phyloP scores from a whole-genome alignment of 2,329 filamentous ascomycete genomes.

The Aulographum hederae region DNA sequence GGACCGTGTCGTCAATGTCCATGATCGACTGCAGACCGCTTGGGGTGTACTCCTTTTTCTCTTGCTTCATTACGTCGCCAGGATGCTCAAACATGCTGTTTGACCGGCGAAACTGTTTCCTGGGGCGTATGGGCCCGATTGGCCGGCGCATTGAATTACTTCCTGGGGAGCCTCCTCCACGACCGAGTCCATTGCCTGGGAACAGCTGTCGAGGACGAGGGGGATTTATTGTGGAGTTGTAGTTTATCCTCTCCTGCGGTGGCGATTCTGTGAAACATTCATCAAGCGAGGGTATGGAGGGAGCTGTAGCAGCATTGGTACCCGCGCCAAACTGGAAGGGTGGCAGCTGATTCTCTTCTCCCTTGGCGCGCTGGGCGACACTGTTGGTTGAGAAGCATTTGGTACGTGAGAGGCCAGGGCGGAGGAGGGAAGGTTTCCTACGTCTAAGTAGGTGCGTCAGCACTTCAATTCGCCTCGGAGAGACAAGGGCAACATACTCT shows the following conservation, averaged over 20 bases:
- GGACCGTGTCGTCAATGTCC: constrained; percentile 63
- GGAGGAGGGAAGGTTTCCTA: too few species aligned
- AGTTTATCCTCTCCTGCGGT: constrained; percentile 47
- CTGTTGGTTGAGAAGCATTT: constrained; percentile 53
- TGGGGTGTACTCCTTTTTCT: constrained; percentile 41
- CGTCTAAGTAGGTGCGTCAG: too few species aligned
- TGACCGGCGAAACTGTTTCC: constrained; percentile 80
- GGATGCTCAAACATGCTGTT: constrained; percentile 96
- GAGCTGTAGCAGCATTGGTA: constrained; percentile 27
- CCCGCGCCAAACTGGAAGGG: constrained; percentile 57
- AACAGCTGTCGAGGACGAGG: constrained; percentile 50
- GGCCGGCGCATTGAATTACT: constrained; percentile 41
- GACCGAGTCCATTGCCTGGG: too few species aligned
- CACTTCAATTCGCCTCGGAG: too few species aligned
- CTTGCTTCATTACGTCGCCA: constrained; percentile 69
- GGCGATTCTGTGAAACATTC: constrained; percentile 74
- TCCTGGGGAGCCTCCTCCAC: too few species aligned
- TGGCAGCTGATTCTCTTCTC: constrained; percentile 47
- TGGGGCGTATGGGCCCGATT: constrained; percentile 60
- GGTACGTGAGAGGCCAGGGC: constrained; percentile 1
- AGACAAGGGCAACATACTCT: too few species aligned
- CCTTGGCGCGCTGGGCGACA: constrained; percentile 27
- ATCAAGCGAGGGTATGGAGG: constrained; percentile 49
- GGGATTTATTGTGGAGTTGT: constrained; percentile 37
- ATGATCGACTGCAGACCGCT: constrained; percentile 54